Evolutionary conservation across 345 rosid species (phyloP), one percentile per base, ranked within the genome.

Genomic region (Cardamine chenopodiifolia): DNA sequence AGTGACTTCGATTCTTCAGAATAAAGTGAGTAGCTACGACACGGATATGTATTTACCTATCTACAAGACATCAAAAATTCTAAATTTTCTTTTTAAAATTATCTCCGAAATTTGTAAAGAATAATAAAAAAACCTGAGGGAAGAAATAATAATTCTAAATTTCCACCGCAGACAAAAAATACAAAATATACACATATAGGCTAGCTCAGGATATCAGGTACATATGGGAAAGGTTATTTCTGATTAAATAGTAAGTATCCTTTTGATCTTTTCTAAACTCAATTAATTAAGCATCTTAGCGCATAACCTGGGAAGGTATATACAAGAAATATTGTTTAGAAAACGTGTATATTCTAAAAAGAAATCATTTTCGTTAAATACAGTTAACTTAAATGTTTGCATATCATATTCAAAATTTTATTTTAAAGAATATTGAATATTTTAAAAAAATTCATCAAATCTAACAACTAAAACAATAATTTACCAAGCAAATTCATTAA

Each of bases 271-370:
- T 61, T 39, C 50, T 23, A 40, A 61, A 34, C 45, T 59, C 29
- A 40, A 25, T 1, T 35, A 62, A 25, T 3, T 19, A 59, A 19
- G 5, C 3, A 14, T 37, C 29, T 9, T 19, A 59, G 40, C 10
- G 13, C 18, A 62, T 63, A 63, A 45, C 39, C 7, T 29, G 13
- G 68, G 68, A 63, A 0, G 68, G 68, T 45, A 44, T 17, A 63
- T 62, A 42, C 52, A 45, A n/a, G 25, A 63, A 26, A 11, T 15
- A 25, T 26, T 59, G 18, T 59, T 20, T 35, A 34, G 3, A 37
- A 20, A 35, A 37, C 11, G 62, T 57, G 8, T 18, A 31, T 57
- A 3, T 9, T 56, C 14, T 8, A 18, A 19, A 1, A 12, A 19
- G 1, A 37, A 19, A 59, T 12, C 3, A 10, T 31, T 35, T 34